Percentiles rank a stretch among this genome's conserved stretches.
These are phyloP conservation scores for Saturnispora halmiae DNA, from an alignment of 805 yeast genomes.

Conservation along the genomic window DNA sequence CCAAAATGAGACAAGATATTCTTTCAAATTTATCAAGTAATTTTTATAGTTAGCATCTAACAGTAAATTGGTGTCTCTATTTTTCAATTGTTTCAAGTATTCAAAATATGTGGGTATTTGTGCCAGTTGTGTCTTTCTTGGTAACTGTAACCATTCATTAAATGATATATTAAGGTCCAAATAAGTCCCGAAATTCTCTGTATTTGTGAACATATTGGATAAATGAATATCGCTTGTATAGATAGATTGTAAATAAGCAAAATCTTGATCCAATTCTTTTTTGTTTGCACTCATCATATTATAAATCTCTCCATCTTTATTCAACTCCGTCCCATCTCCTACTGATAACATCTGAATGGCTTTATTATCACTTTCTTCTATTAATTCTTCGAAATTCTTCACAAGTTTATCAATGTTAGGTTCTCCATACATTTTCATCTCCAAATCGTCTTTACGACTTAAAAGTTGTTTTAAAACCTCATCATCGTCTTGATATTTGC, in stretches of 20 bases:
- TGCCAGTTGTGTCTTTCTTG: constrained; percentile 15
- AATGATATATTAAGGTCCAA: constrained; percentile 49
- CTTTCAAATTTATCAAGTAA: constrained; percentile 38
- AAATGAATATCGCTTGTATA: constrained; percentile 39
- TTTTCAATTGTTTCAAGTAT: constrained; percentile 12
- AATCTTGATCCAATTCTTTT: neutral
- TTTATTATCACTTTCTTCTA: constrained; percentile 5
- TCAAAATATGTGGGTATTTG: constrained; percentile 17
- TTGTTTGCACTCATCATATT: constrained; percentile 5
- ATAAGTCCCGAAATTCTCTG: constrained; percentile 56
- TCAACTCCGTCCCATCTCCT: neutral
- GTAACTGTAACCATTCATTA: constrained; percentile 44
- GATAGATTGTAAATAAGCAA: neutral
- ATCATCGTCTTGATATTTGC: constrained; percentile 33
- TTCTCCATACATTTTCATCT: neutral
- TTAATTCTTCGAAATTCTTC: neutral
- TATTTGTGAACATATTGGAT: constrained; percentile 42
- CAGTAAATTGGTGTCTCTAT: constrained; percentile 5
- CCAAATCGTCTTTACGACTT: constrained; percentile 1
- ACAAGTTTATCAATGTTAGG: constrained; percentile 1
- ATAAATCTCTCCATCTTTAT: neutral
- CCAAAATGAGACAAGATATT: constrained; percentile 44
- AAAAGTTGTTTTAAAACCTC: constrained; percentile 18
- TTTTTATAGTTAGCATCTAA: constrained; percentile 23
- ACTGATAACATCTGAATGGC: constrained; percentile 4